Evolutionary conservation across 2,329 filamentous ascomycete species (phyloP).

Genomic region (Chaetomium sp.): DNA sequence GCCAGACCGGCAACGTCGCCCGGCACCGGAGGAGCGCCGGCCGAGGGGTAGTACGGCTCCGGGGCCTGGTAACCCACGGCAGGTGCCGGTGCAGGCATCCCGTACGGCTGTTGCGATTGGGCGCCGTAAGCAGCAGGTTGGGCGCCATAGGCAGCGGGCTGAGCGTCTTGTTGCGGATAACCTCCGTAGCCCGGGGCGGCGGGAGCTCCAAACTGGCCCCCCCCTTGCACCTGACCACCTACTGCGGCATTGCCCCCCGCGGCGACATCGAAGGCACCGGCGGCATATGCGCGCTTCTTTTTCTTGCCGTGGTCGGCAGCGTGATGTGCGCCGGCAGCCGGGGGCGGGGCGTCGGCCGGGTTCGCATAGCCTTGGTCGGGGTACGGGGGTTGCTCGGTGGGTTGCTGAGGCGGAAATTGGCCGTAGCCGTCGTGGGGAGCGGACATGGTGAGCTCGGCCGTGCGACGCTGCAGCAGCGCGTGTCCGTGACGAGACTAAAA

Average conservation of each 20-base stretch:
- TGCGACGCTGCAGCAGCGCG: conserved; percentile 33
- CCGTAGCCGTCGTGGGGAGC: conserved; percentile 59
- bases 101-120: conserved; percentile 46
- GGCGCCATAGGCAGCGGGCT: conserved; percentile 47
- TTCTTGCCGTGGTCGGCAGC: conserved; percentile 60
- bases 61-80: conserved; percentile 69
- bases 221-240: conserved; percentile 50
- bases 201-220: conserved; percentile 51
- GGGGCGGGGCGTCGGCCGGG: conserved; percentile 43
- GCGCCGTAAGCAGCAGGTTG: conserved; percentile 48
- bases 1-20: conserved; percentile 71
- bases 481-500: conserved; percentile 26
- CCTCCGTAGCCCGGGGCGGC: conserved; percentile 57
- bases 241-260: conserved; percentile 75
- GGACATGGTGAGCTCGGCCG: conserved; percentile 50
- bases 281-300: conserved; percentile 95
- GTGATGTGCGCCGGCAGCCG: conserved; percentile 37
- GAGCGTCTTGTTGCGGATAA: conserved; percentile 56
- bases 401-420: conserved; percentile 50
- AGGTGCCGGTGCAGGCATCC: conserved; percentile 46
- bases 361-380: conserved; percentile 46
- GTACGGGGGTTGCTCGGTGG: conserved; percentile 44
- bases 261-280: conserved; percentile 91
- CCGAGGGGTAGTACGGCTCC: conserved; percentile 65
- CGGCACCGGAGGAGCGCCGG: conserved; percentile 44